Evolutionary conservation across 371 early-diverging fungal species (phyloP), one percentile per base, ranked within the genome.

Genomic region (Mucor plumbeus): DNA sequence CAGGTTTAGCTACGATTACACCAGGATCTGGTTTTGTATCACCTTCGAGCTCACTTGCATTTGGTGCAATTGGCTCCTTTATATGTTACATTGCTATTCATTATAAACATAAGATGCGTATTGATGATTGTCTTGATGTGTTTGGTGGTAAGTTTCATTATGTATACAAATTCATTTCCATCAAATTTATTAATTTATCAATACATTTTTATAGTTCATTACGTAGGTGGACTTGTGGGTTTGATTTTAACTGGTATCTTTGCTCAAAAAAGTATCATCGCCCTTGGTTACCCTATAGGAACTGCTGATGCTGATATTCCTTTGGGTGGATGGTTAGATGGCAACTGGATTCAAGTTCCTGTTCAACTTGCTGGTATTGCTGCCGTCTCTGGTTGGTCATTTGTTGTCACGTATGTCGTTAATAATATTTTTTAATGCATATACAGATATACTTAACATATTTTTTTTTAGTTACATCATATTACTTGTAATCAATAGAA

Each of bases 1-100:
- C 90, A 13, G 95, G 92, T 15, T 78, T 94, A 40, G 94, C 91
- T 7, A 89, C 86, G 14, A 86, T 93, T 67, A 94, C 95, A 7
- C 95, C 95, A 0, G 91, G 86, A 0, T 85, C 89, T 47, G 92
- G 92, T n/a, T 90, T 81, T 60, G 91, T 93, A 15, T 80, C 84
- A 13, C 88, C 91, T 11, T 85, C 88, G 73, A 85, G 89, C 14
- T 81, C 91, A 7, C 71, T 93, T 39, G 82, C 90, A 8, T 87
- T 92, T 77, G 94, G 94, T 35, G 59, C 82, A 31, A 47, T 86
- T 40, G 82, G 87, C 15, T 90, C 85, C 11, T 65, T 89, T 50
- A 78, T 82, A 56, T 90, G 90, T 81, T 88, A 90, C 82, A 72
- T 87, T 61, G 85, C 85, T 21, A 73, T 88, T 63, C 80, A 83